These are phyloP conservation scores for Aspergillus clavatus DNA, from an alignment of 2,329 filamentous ascomycete species.

Conservation along the genomic window DNA sequence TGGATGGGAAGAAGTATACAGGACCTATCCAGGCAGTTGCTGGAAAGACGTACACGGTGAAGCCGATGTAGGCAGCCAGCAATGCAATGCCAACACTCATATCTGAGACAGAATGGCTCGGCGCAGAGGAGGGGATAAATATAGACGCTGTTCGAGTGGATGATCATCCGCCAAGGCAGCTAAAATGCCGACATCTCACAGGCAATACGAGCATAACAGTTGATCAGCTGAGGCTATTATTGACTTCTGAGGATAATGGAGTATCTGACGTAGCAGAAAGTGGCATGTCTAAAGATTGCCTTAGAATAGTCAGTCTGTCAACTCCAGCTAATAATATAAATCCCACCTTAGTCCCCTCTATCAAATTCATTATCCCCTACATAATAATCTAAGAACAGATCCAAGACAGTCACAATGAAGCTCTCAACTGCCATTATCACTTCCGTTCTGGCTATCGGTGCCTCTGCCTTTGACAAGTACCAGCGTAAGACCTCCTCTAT, in stretches of 20 bases:
- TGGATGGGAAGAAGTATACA: constrained; percentile 2
- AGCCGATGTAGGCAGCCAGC: neutral
- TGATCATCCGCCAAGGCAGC: no score
- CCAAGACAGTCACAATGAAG: constrained; percentile 31
- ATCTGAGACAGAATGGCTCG: neutral
- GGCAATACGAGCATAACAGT: no score
- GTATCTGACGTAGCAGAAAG: no score
- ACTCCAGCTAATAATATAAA: no score
- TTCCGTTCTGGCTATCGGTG: constrained; percentile 22
- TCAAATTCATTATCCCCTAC: no score
- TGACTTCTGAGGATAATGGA: no score
- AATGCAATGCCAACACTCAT: no score
- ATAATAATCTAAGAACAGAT: neutral
- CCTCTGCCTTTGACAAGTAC: constrained; percentile 29
- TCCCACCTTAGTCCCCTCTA: no score
- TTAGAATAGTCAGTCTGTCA: no score
- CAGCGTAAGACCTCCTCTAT: constrained; percentile 17
- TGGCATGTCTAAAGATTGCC: no score
- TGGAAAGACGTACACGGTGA: neutral
- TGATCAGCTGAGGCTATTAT: no score
- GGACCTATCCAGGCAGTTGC: neutral
- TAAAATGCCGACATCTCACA: neutral
- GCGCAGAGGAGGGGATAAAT: neutral
- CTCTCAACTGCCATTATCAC: constrained; percentile 22
- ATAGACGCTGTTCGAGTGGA: neutral